Conservation (phyloP, 2,329 filamentous ascomycete genomes). For the Alternaria postmessia region DNA sequence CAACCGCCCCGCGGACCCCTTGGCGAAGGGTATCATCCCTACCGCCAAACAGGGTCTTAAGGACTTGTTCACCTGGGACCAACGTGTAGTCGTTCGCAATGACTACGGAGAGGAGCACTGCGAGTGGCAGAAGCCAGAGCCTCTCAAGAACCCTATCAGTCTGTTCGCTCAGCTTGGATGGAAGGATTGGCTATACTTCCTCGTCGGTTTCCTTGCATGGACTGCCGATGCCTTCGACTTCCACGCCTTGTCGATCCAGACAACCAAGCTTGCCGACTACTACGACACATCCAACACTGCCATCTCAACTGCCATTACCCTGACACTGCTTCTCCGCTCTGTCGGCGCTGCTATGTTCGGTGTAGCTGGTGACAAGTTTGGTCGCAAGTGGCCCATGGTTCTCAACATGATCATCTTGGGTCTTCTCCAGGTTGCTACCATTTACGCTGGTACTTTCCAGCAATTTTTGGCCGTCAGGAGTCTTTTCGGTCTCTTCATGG, state of each 20-base stretch:
- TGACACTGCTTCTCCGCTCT: slow-evolving; percentile 77
- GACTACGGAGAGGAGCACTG: slow-evolving; percentile 69
- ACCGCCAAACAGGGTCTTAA: slow-evolving; percentile 70
- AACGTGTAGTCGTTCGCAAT: slow-evolving; percentile 73
- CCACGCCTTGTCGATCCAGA: slow-evolving; percentile 81
- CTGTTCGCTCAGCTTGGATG: slow-evolving; percentile 70
- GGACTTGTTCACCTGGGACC: slow-evolving; percentile 77
- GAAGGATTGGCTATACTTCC: slow-evolving; percentile 76
- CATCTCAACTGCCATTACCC: slow-evolving; percentile 77
- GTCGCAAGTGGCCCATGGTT: slow-evolving; percentile 85
- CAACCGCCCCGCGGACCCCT: slow-evolving; percentile 67
- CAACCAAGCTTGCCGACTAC: slow-evolving; percentile 70
- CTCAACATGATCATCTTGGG: slow-evolving; percentile 78
- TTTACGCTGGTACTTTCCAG: slow-evolving; percentile 74
- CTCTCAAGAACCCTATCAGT: slow-evolving; percentile 73
- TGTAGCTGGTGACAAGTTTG: slow-evolving; percentile 78
- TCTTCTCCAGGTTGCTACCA: slow-evolving; percentile 77
- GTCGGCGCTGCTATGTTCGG: slow-evolving; percentile 80
- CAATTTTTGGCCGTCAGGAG: slow-evolving; percentile 78
- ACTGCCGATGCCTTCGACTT: slow-evolving; percentile 86
- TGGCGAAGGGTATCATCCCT: slow-evolving; percentile 70
- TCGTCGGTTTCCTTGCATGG: slow-evolving; percentile 79
- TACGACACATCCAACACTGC: slow-evolving; percentile 69
- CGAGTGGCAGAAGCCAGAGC: slow-evolving; percentile 74
- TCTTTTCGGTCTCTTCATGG: slow-evolving; percentile 81